Evolutionary conservation across 768 basidiomycete genomes (phyloP), one percentile per base, ranked within the genome.

Genomic region (Lactifluus pinguis): DNA sequence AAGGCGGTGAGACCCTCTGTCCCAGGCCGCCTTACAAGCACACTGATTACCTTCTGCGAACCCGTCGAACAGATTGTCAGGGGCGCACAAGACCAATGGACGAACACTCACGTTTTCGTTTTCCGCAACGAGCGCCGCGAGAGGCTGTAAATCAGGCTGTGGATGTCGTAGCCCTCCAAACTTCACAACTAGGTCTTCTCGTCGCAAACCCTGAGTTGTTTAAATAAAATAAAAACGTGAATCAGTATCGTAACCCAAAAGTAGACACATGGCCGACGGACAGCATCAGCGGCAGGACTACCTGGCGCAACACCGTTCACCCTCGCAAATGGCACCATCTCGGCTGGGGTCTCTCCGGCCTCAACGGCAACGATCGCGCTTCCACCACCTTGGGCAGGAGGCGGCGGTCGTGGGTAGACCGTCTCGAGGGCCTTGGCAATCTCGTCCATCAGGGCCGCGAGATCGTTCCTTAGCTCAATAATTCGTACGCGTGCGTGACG

Each of bases 201-300:
- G 78, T 66, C 79, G 74, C 53, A 92, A 74, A 57, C 85, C 84
- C 92, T 94, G 1, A 15, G 25, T 41, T 49, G 25, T 55, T 32
- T 25, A n/a, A n/a, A n/a, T 25, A 1, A 25, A 25, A 25, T 1
- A 25, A 25, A 25, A 60, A 41, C 70, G 72, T 52, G 36, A 44
- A 44, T 38, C 49, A 21, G n/a, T 25, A 49, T 13, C 42, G 6
- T 38, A 39, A 39, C 25, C 54, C 25, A 25, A 25, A 13, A 55
- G 4, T 3, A 34, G n/a, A 55, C 32, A 50, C 9, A 50, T 14
- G 25, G 25, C 2, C 25, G 55, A 72, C 81, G 65, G 67, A 97
- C 95, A 51, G 95, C 89, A 65, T 83, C 76, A 9, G 83, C 81
- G 39, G 95, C 92, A 6, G 95, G 95, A 71, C 92, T 90, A 2